Percentiles rank a stretch among this genome's conserved stretches.
phyloP scores from a whole-genome alignment of 345 rosid genomes.

The Rhodamnia argentea region DNA sequence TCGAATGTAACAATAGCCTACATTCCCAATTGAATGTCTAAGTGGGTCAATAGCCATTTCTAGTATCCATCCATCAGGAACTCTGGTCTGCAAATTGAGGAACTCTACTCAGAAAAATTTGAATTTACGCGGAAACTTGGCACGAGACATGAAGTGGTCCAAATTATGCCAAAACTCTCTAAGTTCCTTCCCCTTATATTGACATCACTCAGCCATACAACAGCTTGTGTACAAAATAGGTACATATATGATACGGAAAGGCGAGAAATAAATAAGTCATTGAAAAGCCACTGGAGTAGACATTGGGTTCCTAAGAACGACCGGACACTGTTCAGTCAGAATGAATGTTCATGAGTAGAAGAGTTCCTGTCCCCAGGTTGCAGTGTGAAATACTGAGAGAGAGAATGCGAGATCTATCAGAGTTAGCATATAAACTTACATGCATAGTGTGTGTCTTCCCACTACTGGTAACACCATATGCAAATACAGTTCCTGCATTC shows the following conservation, averaged over 20 bases:
- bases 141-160: background rate
- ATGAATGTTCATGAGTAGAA: background rate
- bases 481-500: slow-evolving; percentile 85
- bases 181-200: background rate
- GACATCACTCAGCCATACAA: background rate
- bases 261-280: background rate
- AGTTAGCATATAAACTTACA: slow-evolving; percentile 32
- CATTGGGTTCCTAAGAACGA: background rate
- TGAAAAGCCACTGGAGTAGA: background rate
- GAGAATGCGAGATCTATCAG: background rate
- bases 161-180: background rate
- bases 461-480: slow-evolving; percentile 99
- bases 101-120: background rate
- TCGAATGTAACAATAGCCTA: background rate
- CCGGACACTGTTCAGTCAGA: background rate
- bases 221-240: background rate
- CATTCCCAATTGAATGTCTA: background rate
- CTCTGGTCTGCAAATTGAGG: background rate
- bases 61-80: background rate
- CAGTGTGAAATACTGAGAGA: background rate
- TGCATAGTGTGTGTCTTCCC: slow-evolving; percentile 99
- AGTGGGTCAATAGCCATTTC: background rate
- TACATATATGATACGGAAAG: background rate
- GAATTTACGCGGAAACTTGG: background rate
- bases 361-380: background rate